phyloP scores from a whole-genome alignment of 257 asterid genomes.

The Solanum tacnaense region DNA sequence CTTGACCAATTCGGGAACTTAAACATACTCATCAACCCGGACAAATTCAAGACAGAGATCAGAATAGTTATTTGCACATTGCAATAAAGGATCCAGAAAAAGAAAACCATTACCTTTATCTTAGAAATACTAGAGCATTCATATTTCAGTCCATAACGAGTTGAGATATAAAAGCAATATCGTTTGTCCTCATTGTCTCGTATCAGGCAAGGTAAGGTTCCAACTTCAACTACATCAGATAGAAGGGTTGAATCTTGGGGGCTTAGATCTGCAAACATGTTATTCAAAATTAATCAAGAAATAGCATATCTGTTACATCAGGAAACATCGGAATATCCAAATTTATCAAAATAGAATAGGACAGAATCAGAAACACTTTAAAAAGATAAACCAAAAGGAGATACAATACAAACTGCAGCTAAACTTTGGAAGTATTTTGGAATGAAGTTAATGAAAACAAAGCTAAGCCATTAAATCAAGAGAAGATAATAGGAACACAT shows the following conservation, averaged over 20 bases:
- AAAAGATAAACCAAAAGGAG: neutral
- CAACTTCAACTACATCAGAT: conserved; percentile 74
- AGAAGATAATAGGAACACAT: neutral
- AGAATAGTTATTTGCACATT: neutral
- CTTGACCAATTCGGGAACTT: neutral
- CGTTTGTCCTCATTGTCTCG: conserved; percentile 65
- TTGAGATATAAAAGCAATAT: conserved; percentile 69
- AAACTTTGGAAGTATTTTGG: neutral
- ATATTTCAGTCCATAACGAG: conserved; percentile 78
- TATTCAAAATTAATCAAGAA: neutral
- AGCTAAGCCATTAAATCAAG: neutral
- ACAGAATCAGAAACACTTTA: neutral
- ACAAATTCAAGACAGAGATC: neutral
- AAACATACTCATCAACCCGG: neutral
- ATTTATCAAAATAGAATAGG: neutral
- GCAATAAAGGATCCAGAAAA: neutral
- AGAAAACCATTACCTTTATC: conserved; percentile 43
- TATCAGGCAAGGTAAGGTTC: conserved; percentile 47
- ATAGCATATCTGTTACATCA: neutral
- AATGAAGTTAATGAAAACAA: neutral
- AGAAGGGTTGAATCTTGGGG: conserved; percentile 90
- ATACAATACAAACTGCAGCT: neutral
- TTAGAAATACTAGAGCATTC: conserved; percentile 82
- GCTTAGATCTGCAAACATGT: conserved; percentile 55
- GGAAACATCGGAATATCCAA: neutral